phyloP scores from a whole-genome alignment of 208 protist species.

The Leishmania major region DNA sequence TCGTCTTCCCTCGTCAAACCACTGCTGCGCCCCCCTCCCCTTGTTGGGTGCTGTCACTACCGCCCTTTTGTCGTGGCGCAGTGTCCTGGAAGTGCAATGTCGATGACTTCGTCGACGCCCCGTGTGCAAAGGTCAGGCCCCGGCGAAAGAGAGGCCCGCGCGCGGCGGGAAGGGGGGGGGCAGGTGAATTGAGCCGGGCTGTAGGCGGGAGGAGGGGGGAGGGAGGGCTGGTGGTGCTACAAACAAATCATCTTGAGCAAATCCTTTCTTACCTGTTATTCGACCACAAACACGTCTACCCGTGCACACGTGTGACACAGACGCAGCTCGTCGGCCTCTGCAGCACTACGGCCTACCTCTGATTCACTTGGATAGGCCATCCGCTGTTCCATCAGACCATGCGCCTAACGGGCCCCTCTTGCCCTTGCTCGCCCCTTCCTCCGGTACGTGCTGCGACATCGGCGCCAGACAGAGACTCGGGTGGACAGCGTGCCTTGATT shows the following conservation, averaged over 20 bases:
- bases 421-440: neutral
- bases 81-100: neutral
- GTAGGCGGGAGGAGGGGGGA: neutral
- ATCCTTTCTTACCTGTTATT: neutral
- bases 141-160: neutral
- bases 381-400: neutral
- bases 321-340: neutral
- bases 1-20: neutral
- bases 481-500: neutral
- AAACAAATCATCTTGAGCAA: neutral
- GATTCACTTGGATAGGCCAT: no score
- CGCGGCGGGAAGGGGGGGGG: neutral
- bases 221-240: neutral
- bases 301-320: neutral
- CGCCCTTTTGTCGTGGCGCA: neutral
- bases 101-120: neutral
- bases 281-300: neutral
- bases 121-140: neutral
- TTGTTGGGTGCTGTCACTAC: neutral
- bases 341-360: no score
- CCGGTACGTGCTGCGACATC: neutral
- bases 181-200: neutral
- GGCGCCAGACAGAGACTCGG: neutral
- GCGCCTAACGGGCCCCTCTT: no score
- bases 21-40: neutral